Percentiles rank a stretch among this genome's conserved stretches.
These are phyloP conservation scores for Talaromyces sp. DNA, from an alignment of 2,329 filamentous ascomycete genomes.

Conservation along the genomic window DNA sequence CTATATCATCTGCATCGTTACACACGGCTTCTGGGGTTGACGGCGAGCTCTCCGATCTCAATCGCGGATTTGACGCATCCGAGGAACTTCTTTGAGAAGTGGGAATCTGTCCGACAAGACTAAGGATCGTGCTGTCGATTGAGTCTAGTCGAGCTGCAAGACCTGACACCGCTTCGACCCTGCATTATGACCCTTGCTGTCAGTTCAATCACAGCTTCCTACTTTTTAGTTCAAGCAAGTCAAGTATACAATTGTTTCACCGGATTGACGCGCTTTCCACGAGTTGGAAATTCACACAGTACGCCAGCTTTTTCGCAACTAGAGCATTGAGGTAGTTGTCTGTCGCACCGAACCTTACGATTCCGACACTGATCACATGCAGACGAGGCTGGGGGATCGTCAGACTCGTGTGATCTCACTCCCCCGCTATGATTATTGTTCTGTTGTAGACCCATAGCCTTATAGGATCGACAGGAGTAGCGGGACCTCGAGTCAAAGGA, in stretches of 20 bases:
- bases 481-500: background rate
- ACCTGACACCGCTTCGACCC: background rate
- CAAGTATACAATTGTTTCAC: slow-evolving; percentile 1
- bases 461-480: background rate
- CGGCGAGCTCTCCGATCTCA: background rate
- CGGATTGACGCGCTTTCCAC: background rate
- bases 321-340: background rate
- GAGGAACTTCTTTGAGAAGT: background rate
- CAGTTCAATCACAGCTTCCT: background rate
- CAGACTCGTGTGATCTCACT: background rate
- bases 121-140: background rate
- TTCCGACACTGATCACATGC: background rate
- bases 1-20: slow-evolving; percentile 5
- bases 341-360: slow-evolving; percentile 1
- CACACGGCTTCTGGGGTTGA: background rate
- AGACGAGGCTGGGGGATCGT: background rate
- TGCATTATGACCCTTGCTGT: background rate
- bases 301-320: slow-evolving; percentile 4
- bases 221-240: background rate
- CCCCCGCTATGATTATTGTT: background rate
- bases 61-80: background rate
- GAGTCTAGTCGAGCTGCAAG: slow-evolving; percentile 3
- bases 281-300: slow-evolving; percentile 4
- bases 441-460: background rate
- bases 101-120: slow-evolving; percentile 1